Base-by-base conservation (phyloP, 2,329 filamentous ascomycete genomes). In the Aspergillus sergii region DNA sequence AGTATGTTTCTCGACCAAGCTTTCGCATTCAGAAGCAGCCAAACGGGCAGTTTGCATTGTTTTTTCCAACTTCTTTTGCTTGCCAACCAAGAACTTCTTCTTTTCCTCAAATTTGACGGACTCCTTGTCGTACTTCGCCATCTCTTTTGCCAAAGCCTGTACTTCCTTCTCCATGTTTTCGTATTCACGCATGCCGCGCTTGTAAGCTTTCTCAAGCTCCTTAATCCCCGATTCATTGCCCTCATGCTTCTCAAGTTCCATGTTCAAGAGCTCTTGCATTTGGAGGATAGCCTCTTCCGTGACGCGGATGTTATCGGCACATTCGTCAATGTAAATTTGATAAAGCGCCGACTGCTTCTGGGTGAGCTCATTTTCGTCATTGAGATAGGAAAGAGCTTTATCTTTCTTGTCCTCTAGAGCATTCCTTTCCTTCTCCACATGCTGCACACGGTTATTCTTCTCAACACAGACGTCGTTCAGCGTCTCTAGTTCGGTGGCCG, bases 41-140 rank as follows among this genome's bases (percentile, higher is more conserved):
- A 90, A 89, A 66, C 92, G 91, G 64, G 92, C 92, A 53, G 89
- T 90, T 60, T 88, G 84, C 65, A 95, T 91, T 0, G 90, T 87
- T 81, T 97, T 98, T 69, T 98, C 93, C 16, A 97, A 85, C 80
- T 99, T 99, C 82, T 95, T 97, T 71, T 92, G 90, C 81, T 99
- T 99, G 73, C 90, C 90, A 2, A 86, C 83, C 68, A 99, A 81
- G 78, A 98, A 98, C 76, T 99, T 99, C 76, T 91, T 90, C 83
- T 98, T 98, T 79, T 99, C 96, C 68, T 98, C 94, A 69, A 96
- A 94, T 75, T 99, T 99, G 79, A 99, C 95, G 26, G 90, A 89
- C 74, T 98, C 95, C 75, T 98, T 97, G 74, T 99, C 96, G 66
- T 96, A 93, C 74, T 94, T 94, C 51, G 93, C 89, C 80, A 95